These are phyloP conservation scores for Blastobotrys petasosporus DNA, from an alignment of 1,139 yeast species.

Conservation along the genomic window DNA sequence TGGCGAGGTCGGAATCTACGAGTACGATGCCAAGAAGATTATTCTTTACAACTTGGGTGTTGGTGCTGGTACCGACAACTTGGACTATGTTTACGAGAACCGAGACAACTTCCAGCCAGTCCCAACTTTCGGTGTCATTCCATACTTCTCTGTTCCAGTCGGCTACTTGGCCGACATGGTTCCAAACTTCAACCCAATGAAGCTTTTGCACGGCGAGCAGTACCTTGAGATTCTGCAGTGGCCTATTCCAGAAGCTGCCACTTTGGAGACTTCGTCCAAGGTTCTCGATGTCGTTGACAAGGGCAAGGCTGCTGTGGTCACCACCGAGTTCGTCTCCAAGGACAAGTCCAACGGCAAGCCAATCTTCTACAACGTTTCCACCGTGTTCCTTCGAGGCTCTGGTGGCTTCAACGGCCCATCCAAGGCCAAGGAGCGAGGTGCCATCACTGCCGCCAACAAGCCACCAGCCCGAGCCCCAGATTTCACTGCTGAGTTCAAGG, in stretches of 20 bases:
- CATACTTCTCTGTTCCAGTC: conserved; percentile 51
- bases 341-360: conserved; percentile 67
- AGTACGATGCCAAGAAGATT: conserved; percentile 62
- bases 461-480: conserved; percentile 69
- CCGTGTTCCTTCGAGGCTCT: conserved; percentile 82
- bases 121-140: conserved; percentile 89
- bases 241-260: conserved; percentile 67
- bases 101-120: conserved; percentile 76
- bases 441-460: conserved; percentile 57
- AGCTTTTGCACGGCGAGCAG: conserved; percentile 93
- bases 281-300: conserved; percentile 79
- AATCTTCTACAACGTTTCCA: conserved; percentile 75
- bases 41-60: conserved; percentile 84
- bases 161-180: conserved; percentile 50
- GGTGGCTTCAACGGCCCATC: conserved; percentile 44
- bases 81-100: conserved; percentile 76
- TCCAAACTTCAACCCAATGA: conserved; percentile 77
- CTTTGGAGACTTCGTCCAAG: conserved; percentile 51
- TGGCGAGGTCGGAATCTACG: conserved; percentile 40
- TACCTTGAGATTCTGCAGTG: conserved; percentile 71
- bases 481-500: conserved; percentile 52
- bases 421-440: conserved; percentile 52
- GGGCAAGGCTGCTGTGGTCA: conserved; percentile 81
- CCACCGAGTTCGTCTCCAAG: conserved; percentile 65
- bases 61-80: conserved; percentile 76